These are phyloP conservation scores for Chrysanthemum seticuspe DNA, from an alignment of 129 eudicot genomes.

Conservation along the genomic window DNA sequence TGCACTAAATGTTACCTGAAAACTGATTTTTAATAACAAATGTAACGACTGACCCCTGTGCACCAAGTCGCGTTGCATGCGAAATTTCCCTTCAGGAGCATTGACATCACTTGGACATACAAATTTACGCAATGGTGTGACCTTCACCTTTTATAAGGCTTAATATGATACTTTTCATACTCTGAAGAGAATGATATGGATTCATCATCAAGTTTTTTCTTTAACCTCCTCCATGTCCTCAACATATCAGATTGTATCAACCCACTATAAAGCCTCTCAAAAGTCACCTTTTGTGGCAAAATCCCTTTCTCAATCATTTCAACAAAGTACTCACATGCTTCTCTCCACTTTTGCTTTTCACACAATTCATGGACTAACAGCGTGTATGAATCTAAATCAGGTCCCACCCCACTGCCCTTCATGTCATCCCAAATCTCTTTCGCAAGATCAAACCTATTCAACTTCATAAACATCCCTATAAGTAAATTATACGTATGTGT, in stretches of 20 bases:
- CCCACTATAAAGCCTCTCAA: slow-evolving; percentile 79
- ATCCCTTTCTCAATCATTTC: slow-evolving; percentile 95
- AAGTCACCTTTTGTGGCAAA: slow-evolving; percentile 89
- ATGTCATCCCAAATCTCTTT: slow-evolving; percentile 87
- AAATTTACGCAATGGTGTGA: neutral
- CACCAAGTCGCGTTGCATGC: neutral
- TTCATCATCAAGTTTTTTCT: slow-evolving; percentile 91
- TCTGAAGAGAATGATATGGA: slow-evolving; percentile 73
- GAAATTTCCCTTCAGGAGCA: neutral
- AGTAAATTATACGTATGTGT: slow-evolving; percentile 71
- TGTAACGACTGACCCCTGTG: neutral
- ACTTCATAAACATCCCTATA: slow-evolving; percentile 65
- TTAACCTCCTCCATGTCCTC: slow-evolving; percentile 87
- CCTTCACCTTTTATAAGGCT: slow-evolving; percentile 82
- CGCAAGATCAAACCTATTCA: slow-evolving; percentile 52
- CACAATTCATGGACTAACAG: slow-evolving; percentile 82
- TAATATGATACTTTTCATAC: slow-evolving; percentile 62
- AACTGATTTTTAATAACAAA: neutral
- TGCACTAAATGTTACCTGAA: slow-evolving; percentile 3
- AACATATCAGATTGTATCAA: slow-evolving; percentile 83
- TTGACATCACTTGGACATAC: neutral
- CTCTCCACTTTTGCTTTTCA: slow-evolving; percentile 72
- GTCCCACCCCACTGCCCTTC: slow-evolving; percentile 61
- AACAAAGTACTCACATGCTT: slow-evolving; percentile 69
- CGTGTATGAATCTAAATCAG: slow-evolving; percentile 87